phyloP scores from a whole-genome alignment of 2,329 filamentous ascomycete genomes.

The Dactylonectria macrodidyma region DNA sequence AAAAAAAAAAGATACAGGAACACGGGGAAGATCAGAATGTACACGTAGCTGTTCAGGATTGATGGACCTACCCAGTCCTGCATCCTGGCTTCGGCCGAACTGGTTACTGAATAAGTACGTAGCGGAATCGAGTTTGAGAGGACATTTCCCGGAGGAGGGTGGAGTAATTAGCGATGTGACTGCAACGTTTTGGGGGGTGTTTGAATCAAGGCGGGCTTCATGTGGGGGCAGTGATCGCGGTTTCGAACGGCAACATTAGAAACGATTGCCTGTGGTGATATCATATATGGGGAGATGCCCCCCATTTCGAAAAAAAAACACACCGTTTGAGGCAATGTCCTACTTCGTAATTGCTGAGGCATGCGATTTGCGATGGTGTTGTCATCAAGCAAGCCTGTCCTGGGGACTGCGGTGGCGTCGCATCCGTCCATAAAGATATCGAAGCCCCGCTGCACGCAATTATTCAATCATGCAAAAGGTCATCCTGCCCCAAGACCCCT shows the following conservation, averaged over 20 bases:
- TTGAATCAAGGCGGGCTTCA: neutral
- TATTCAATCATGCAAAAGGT: conserved; percentile 16
- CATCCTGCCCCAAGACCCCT: neutral
- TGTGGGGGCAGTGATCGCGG: neutral
- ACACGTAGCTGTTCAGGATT: too few relatives aligned
- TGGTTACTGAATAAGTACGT: neutral
- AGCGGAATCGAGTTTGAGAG: neutral
- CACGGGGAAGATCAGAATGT: too few relatives aligned
- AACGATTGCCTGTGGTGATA: neutral
- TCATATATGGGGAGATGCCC: too few relatives aligned
- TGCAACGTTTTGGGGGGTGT: neutral
- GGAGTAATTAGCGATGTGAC: neutral
- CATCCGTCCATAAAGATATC: conserved; percentile 9
- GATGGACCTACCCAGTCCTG: neutral
- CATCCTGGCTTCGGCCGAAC: neutral
- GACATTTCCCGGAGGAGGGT: neutral
- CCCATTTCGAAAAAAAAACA: too few relatives aligned
- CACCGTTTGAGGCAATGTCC: neutral
- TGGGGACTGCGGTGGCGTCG: too few relatives aligned
- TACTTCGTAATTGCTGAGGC: too few relatives aligned
- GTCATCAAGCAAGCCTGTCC: too few relatives aligned
- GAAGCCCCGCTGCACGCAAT: conserved; percentile 21
- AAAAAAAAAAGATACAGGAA: too few relatives aligned
- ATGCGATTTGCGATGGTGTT: too few relatives aligned
- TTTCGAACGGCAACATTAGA: neutral